A percentile compares a stretch with the other conserved stretches of the same genome.
These are phyloP conservation scores for Daldinia vernicosa DNA, from an alignment of 495 filamentous ascomycete genomes.

Conservation along the genomic window DNA sequence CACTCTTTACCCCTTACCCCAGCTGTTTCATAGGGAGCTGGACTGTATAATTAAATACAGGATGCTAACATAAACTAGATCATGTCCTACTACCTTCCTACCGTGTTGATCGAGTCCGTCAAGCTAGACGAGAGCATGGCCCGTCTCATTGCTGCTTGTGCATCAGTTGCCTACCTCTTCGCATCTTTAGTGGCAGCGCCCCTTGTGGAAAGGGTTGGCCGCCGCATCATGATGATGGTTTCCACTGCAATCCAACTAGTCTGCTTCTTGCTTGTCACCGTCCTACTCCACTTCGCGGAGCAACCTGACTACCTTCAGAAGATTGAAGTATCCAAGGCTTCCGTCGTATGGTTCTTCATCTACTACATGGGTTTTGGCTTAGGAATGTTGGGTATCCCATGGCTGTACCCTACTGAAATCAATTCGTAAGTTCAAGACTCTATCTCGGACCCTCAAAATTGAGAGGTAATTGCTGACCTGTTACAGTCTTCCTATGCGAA, in stretches of 20 bases:
- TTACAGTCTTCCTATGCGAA: constrained; percentile 59
- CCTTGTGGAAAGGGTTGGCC: constrained; percentile 63
- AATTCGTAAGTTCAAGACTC: constrained; percentile 50
- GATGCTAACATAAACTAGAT: constrained; percentile 35
- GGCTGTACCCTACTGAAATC: constrained; percentile 73
- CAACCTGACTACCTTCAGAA: constrained; percentile 42
- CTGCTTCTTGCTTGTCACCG: constrained; percentile 67
- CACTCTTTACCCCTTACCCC: not conserved
- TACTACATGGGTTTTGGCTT: constrained; percentile 61
- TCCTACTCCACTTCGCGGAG: constrained; percentile 59
- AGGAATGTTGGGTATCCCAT: constrained; percentile 65
- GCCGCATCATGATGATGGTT: constrained; percentile 67
- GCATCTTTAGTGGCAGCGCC: constrained; percentile 60
- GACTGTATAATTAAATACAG: constrained; percentile 1
- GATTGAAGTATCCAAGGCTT: constrained; percentile 50
- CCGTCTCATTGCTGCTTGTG: constrained; percentile 47
- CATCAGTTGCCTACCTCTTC: constrained; percentile 48
- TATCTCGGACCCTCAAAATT: not conserved
- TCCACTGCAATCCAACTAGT: constrained; percentile 61
- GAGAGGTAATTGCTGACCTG: constrained; percentile 1
- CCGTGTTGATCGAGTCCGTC: constrained; percentile 55
- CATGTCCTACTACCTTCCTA: constrained; percentile 56
- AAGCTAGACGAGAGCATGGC: constrained; percentile 47
- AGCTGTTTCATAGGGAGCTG: too few relatives aligned
- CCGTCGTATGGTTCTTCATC: constrained; percentile 65